These are phyloP conservation scores for Globisporangium cystogenes DNA, from an alignment of 352 stramenopile species.

Conservation along the genomic window DNA sequence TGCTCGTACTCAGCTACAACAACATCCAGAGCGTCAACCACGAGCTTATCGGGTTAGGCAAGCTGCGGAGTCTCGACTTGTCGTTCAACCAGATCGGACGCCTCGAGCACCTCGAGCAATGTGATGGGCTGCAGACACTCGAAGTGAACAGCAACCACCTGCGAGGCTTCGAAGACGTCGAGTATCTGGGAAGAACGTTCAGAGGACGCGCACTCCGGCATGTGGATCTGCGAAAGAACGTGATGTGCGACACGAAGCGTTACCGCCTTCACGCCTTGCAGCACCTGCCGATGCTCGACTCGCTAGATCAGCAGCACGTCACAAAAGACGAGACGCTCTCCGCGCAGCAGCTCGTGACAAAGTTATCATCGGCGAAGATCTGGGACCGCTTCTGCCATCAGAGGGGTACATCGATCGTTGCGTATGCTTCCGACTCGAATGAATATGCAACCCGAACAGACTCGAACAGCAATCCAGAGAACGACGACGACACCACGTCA, in stretches of 20 bases:
- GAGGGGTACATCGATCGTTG: conserved; percentile 1
- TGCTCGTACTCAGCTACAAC: conserved; percentile 72
- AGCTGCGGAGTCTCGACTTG: conserved; percentile 49
- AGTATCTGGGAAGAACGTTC: conserved; percentile 21
- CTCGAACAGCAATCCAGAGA: neutral
- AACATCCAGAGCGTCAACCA: conserved; percentile 35
- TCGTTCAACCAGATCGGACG: conserved; percentile 55
- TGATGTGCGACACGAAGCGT: conserved; percentile 49
- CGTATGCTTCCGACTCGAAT: neutral
- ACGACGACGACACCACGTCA: conserved; percentile 16
- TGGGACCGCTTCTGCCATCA: conserved; percentile 21
- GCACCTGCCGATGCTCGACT: conserved; percentile 26
- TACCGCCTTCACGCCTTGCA: conserved; percentile 67
- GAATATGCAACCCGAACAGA: too few relatives aligned
- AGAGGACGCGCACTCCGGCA: conserved; percentile 18
- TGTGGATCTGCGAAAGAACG: conserved; percentile 70
- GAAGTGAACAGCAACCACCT: conserved; percentile 71
- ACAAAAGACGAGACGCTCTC: conserved; percentile 26
- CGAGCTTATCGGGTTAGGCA: conserved; percentile 25
- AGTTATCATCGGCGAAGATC: conserved; percentile 37
- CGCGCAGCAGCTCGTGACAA: conserved; percentile 36
- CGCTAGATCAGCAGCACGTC: conserved; percentile 51
- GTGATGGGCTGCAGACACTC: conserved; percentile 31
- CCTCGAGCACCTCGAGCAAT: conserved; percentile 36
- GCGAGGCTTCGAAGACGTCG: conserved; percentile 43